Base-by-base conservation (phyloP, 495 filamentous ascomycete species). In the Penicillium ochrochloron region DNA sequence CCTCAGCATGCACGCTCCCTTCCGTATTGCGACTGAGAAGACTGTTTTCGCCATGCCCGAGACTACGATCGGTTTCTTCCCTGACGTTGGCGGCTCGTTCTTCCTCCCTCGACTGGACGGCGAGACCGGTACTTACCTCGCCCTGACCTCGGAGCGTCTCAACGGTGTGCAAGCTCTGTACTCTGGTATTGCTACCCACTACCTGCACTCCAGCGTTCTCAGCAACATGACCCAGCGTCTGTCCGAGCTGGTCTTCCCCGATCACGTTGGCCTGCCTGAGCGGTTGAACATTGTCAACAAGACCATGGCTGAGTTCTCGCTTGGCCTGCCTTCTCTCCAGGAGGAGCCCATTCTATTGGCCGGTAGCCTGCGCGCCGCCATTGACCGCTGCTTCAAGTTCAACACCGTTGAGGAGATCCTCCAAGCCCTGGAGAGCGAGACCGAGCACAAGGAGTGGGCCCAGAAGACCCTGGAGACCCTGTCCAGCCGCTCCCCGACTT, bases 41-140 rank as follows among this genome's bases (percentile, higher is more conserved):
- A 99, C 96, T 8, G 75, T 94, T 21, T 97, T 99, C 71, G 93
- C 96, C 65, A 99, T 99, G 95, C 95, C 95, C 39, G 95, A 99
- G 82, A 99, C 95, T 3, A 94, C 83, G 10, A 99, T 99, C 69
- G 95, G 95, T 11, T 97, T 97, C 81, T 99, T 98, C 81, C 95
- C 96, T 33, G 95, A 99, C 70, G 96, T 99, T 35, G 95, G 95
- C 46, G 95, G 87, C 58, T 94, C 90, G 21, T 98, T 97, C 82
- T 98, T 97, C 83, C 83, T 99, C 27, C 91, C 95, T 10, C 85
- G 92, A 61, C 87, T 99, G 78, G 87, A 94, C 62, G 95, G 95
- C 52, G 75, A 85, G 58, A 71, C 92, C 46, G 95, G 95, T 37
- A 96, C 92, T 44, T 98, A 97, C 77, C 86, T 98, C 42, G 95